Percentiles rank a stretch among this genome's conserved stretches.
Evolutionary conservation across 208 protist species (phyloP).

Genomic region (Wallacemonas collosoma): DNA sequence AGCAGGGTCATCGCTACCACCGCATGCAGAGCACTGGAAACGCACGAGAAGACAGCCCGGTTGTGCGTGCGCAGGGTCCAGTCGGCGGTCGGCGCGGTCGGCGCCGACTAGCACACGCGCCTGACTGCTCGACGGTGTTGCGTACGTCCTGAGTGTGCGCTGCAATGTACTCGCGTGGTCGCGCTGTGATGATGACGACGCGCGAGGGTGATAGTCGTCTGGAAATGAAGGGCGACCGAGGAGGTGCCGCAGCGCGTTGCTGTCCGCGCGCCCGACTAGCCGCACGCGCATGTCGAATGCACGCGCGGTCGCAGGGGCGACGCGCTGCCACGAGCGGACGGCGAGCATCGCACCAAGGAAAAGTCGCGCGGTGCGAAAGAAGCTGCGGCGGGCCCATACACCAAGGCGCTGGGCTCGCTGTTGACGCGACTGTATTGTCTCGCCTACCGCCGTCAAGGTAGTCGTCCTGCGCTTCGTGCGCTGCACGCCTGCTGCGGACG

Average conservation of each 20-base stretch:
- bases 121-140: slow-evolving; percentile 39
- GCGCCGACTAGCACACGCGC: slow-evolving; percentile 47
- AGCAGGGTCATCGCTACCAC: slow-evolving; percentile 29
- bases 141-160: slow-evolving; percentile 25
- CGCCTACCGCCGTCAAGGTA: too few relatives aligned
- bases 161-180: slow-evolving; percentile 1
- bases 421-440: too few relatives aligned
- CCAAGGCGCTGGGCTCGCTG: too few relatives aligned
- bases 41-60: slow-evolving; percentile 14
- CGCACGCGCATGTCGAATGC: slow-evolving; percentile 17
- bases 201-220: slow-evolving; percentile 29
- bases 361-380: slow-evolving; percentile 34
- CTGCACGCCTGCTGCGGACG: too few relatives aligned
- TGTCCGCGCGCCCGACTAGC: slow-evolving; percentile 47
- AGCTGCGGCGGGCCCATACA: neutral
- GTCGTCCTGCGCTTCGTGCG: too few relatives aligned
- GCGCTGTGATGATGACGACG: neutral
- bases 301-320: slow-evolving; percentile 4
- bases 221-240: slow-evolving; percentile 49
- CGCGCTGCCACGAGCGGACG: neutral
- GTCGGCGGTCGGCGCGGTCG: slow-evolving; percentile 13
- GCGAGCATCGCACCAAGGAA: slow-evolving; percentile 21
- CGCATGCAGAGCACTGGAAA: neutral
- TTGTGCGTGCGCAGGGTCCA: slow-evolving; percentile 10
- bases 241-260: slow-evolving; percentile 46